Evolutionary conservation across 495 filamentous ascomycete genomes (phyloP), one percentile per base, ranked within the genome.

Genomic region (Oleoguttula mirabilis): DNA sequence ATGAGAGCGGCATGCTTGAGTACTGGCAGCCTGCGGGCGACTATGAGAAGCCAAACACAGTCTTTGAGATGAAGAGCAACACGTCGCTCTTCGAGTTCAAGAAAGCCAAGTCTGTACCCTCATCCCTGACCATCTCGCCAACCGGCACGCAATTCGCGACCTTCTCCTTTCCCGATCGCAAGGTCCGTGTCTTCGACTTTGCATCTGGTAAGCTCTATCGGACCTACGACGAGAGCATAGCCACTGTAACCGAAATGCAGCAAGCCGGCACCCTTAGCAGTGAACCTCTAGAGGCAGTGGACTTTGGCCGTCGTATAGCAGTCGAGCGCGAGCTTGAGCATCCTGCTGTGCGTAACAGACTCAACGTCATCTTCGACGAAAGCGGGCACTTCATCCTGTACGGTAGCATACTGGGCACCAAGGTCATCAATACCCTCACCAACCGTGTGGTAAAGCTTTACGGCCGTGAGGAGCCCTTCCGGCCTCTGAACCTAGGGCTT

Each of bases 31-130:
- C 90, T 1, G 75, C 73, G 43, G 74, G 72, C 7, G 74, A 66
- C 12, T 95, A 86, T 50, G 86, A 90, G 55, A 95, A 95, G 55
- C 90, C 90, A 0, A 79, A 86, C 49, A 84, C 77, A 41, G 87
- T 99, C 14, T 99, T 92, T 56, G 70, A 82, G 35, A 80, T 81
- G 55, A 99, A 99, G 58, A 90, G 84, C 55, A 79, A 78, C 2
- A 99, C 90, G 10, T 85, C 82, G 41, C 70, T 99, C 2, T 96
- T 99, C 58, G 88, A 92, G 24, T 99, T 96, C 66, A 95, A 92
- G 54, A 96, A 66, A 47, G 72, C 84, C 31, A 96, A 94, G 57
- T 88, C 85, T 0, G 70, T 79, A 0, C 87, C 90, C 0, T 71
- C 82, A 12, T 82, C 82, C n/a, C 63, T 99, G 34, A 84, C 81